phyloP scores from a whole-genome alignment of 2,329 filamentous ascomycete species.

The Penicillium sp. region DNA sequence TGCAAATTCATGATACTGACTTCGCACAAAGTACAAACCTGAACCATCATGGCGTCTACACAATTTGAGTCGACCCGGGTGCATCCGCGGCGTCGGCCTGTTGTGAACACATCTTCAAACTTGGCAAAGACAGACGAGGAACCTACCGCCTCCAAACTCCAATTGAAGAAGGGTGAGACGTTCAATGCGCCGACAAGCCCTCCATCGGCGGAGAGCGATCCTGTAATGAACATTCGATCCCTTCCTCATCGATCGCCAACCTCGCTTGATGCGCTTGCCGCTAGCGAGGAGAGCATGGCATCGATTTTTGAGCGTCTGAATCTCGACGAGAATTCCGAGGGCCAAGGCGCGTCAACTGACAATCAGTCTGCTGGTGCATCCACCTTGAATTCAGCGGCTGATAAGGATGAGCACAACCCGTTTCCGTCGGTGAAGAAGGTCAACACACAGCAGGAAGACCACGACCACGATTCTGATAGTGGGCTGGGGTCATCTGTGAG shows the following conservation, averaged over 20 bases:
- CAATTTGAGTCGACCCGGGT: conserved; percentile 21
- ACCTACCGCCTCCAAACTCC: conserved; percentile 40
- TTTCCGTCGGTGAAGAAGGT: conserved; percentile 21
- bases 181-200: conserved; percentile 45
- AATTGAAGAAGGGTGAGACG: conserved; percentile 66
- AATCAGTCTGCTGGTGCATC: neutral
- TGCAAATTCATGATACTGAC: no score
- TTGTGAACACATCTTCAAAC: conserved; percentile 26
- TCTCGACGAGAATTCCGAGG: conserved; percentile 47
- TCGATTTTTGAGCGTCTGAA: conserved; percentile 62
- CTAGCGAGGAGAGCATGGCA: conserved; percentile 62
- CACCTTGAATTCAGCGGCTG: conserved; percentile 4
- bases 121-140: conserved; percentile 21
- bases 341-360: conserved; percentile 30
- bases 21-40: no score
- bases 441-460: conserved; percentile 27
- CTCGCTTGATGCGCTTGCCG: conserved; percentile 62
- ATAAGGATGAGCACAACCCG: neutral
- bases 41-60: conserved; percentile 26
- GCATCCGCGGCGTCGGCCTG: conserved; percentile 33
- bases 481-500: conserved; percentile 78
- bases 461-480: conserved; percentile 69
- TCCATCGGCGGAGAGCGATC: conserved; percentile 37
- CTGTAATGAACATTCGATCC: conserved; percentile 40
- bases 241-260: conserved; percentile 63